Evolutionary conservation across 2,329 filamentous ascomycete species (phyloP).

Genomic region (Pseudomassariella vexata): DNA sequence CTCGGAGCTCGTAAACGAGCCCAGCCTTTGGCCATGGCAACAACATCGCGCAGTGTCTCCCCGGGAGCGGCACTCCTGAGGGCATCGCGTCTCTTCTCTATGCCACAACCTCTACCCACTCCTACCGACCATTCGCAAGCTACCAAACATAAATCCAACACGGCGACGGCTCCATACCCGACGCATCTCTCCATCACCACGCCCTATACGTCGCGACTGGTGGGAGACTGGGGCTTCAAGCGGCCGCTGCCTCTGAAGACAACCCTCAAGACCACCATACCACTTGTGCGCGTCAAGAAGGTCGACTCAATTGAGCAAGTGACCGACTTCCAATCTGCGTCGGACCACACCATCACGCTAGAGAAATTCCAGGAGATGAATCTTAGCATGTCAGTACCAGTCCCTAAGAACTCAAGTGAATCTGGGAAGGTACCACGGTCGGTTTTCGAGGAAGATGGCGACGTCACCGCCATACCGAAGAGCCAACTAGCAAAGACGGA

Average conservation of each 20-base stretch:
- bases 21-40: slow-evolving; percentile 6
- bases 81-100: slow-evolving; percentile 81
- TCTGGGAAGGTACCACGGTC: slow-evolving; percentile 32
- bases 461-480: slow-evolving; percentile 40
- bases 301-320: slow-evolving; percentile 83
- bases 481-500: slow-evolving; percentile 26
- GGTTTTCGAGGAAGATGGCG: slow-evolving; percentile 54
- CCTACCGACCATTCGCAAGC: slow-evolving; percentile 40
- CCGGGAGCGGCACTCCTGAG: slow-evolving; percentile 69
- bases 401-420: slow-evolving; percentile 11
- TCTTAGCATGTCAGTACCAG: slow-evolving; percentile 59
- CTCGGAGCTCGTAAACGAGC: slow-evolving; percentile 13
- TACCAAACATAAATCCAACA: slow-evolving; percentile 51
- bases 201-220: slow-evolving; percentile 62
- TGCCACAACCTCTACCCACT: slow-evolving; percentile 69
- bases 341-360: slow-evolving; percentile 74
- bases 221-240: slow-evolving; percentile 93
- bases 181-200: slow-evolving; percentile 78
- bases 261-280: slow-evolving; percentile 66
- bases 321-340: slow-evolving; percentile 80
- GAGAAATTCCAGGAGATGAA: slow-evolving; percentile 82
- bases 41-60: slow-evolving; percentile 34
- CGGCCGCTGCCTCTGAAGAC: slow-evolving; percentile 72
- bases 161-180: slow-evolving; percentile 72
- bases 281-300: slow-evolving; percentile 68